Evolutionary conservation across 1,139 yeast genomes (phyloP).

Genomic region (Debaryomyces fabryi): DNA sequence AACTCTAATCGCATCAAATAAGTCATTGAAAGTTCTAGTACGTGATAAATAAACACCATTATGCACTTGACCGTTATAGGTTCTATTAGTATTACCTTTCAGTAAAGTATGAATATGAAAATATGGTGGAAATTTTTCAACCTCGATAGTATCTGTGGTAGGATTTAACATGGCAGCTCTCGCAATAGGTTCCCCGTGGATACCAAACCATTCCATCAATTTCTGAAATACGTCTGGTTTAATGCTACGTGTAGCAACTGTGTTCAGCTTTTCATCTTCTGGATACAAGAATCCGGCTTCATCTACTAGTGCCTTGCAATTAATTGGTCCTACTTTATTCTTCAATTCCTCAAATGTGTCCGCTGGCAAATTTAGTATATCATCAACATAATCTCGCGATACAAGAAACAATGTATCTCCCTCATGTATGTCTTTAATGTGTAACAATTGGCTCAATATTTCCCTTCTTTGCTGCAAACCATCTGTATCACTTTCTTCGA

Average conservation of each 20-base stretch:
- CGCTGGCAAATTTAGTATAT: constrained; percentile 29
- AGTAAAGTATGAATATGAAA: constrained; percentile 56
- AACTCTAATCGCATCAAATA: constrained; percentile 29
- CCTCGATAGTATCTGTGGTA: constrained; percentile 38
- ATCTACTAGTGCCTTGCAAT: constrained; percentile 34
- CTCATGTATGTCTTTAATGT: constrained; percentile 23
- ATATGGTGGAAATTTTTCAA: constrained; percentile 57
- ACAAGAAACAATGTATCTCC: constrained; percentile 44
- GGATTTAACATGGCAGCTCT: constrained; percentile 47
- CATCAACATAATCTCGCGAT: constrained; percentile 32
- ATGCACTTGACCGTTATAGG: constrained; percentile 14
- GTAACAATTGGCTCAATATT: constrained; percentile 25
- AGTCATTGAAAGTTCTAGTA: constrained; percentile 38
- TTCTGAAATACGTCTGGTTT: constrained; percentile 45
- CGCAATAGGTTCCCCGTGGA: constrained; percentile 46
- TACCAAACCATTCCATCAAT: constrained; percentile 58
- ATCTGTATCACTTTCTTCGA: background rate
- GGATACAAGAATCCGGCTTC: constrained; percentile 33
- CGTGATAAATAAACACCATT: constrained; percentile 30
- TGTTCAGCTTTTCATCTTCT: constrained; percentile 28
- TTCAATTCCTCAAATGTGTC: constrained; percentile 29
- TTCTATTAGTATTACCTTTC: constrained; percentile 18
- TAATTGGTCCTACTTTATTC: constrained; percentile 34
- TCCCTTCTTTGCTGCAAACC: constrained; percentile 24
- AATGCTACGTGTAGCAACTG: constrained; percentile 34